These are phyloP conservation scores for Coemansia sp. DNA, from an alignment of 192 early-diverging fungal species.

Conservation along the genomic window DNA sequence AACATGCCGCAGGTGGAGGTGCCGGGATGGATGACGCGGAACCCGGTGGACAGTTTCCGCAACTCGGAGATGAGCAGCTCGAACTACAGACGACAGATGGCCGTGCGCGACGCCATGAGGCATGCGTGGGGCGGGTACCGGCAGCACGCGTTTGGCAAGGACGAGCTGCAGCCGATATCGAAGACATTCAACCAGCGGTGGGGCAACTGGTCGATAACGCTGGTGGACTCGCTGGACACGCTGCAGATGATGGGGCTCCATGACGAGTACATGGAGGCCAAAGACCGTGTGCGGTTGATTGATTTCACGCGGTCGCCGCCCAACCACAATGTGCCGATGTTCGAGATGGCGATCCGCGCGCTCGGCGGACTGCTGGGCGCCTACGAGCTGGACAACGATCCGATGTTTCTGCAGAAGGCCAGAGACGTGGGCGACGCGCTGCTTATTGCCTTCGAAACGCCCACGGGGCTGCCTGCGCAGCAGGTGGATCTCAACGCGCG, in stretches of 20 bases:
- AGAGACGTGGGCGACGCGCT: conserved; percentile 74
- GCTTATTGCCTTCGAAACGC: conserved; percentile 66
- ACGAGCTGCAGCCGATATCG: conserved; percentile 51
- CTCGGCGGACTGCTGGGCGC: conserved; percentile 82
- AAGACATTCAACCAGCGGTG: conserved; percentile 31
- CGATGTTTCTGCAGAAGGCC: conserved; percentile 68
- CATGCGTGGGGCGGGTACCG: conserved; percentile 55
- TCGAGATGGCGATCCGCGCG: conserved; percentile 87
- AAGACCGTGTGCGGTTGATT: conserved; percentile 63
- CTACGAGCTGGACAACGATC: conserved; percentile 71
- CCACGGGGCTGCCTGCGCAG: conserved; percentile 67
- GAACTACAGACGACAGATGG: conserved; percentile 34
- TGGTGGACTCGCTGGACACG: conserved; percentile 86
- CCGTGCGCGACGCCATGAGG: conserved; percentile 38
- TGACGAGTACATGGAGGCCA: conserved; percentile 71
- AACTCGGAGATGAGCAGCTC: conserved; percentile 6
- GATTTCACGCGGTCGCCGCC: conserved; percentile 44
- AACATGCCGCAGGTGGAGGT: conserved; percentile 17
- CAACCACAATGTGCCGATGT: conserved; percentile 37
- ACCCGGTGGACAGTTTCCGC: background rate
- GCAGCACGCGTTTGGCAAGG: conserved; percentile 42
- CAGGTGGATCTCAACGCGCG: conserved; percentile 57
- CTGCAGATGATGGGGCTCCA: conserved; percentile 74
- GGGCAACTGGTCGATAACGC: conserved; percentile 77
- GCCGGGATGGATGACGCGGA: conserved; percentile 1